These are phyloP conservation scores for Alternaria triticina DNA, from an alignment of 2,329 filamentous ascomycete genomes.

Conservation along the genomic window DNA sequence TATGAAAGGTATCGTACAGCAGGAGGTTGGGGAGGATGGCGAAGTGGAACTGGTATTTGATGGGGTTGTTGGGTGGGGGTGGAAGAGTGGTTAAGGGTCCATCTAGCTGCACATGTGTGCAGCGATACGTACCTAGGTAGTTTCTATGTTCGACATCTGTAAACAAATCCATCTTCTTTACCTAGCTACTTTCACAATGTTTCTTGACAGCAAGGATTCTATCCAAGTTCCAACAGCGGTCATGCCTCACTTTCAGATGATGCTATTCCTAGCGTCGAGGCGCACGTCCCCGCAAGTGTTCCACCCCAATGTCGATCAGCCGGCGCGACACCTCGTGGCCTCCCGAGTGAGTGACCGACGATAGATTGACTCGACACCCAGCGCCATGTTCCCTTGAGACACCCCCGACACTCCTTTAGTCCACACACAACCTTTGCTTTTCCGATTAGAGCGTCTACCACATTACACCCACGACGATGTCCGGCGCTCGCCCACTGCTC, in stretches of 20 bases:
- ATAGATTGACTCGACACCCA: background rate
- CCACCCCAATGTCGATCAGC: conserved; percentile 18
- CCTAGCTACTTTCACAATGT: background rate
- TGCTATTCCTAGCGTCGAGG: conserved; percentile 13
- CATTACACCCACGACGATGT: conserved; percentile 34
- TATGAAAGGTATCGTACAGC: background rate
- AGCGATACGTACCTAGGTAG: background rate
- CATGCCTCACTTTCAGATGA: conserved; percentile 20
- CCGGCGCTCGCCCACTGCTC: conserved; percentile 60
- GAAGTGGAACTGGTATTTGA: conserved; percentile 19
- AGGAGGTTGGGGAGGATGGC: conserved; percentile 17
- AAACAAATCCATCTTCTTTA: background rate
- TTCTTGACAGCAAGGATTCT: background rate
- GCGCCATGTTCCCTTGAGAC: conserved; percentile 8
- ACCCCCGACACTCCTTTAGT: conserved; percentile 16
- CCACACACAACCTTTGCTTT: background rate
- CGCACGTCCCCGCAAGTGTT: conserved; percentile 11
- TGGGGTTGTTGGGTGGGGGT: conserved; percentile 21
- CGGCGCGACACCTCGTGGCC: conserved; percentile 13
- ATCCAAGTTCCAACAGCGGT: background rate
- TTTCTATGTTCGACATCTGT: background rate
- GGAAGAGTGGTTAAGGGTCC: conserved; percentile 14
- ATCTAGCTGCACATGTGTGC: background rate
- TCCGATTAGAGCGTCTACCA: background rate
- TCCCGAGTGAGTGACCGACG: background rate